Percentiles rank a stretch among this genome's conserved stretches.
These are phyloP conservation scores for Phalaenopsis hybrid DNA, from an alignment of 116 monocot genomes.

Conservation along the genomic window DNA sequence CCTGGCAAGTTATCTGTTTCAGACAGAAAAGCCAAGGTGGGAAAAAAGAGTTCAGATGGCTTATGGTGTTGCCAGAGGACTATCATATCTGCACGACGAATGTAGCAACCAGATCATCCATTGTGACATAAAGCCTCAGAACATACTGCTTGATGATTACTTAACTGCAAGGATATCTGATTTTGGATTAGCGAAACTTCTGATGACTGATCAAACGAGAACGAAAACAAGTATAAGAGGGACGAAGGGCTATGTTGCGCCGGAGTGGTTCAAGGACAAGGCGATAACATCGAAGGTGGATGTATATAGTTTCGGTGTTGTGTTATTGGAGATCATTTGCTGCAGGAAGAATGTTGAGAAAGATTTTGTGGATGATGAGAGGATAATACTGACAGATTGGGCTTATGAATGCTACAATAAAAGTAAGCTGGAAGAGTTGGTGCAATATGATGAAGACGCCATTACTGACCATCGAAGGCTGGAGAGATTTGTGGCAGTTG, in stretches of 20 bases:
- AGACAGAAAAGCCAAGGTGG: slow-evolving; percentile 16
- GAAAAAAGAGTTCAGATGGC: slow-evolving; percentile 18
- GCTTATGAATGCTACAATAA: slow-evolving; percentile 27
- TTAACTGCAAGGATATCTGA: slow-evolving; percentile 40
- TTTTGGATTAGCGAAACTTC: slow-evolving; percentile 58
- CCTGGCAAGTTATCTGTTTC: background rate
- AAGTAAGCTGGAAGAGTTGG: slow-evolving; percentile 20
- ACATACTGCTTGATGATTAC: slow-evolving; percentile 49
- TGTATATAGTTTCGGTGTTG: slow-evolving; percentile 59
- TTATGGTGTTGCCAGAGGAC: slow-evolving; percentile 25
- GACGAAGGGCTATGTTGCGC: slow-evolving; percentile 52
- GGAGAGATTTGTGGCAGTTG: slow-evolving; percentile 36
- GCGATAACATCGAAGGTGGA: slow-evolving; percentile 44
- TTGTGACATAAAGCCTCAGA: slow-evolving; percentile 60
- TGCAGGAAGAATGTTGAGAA: slow-evolving; percentile 38
- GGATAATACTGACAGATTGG: slow-evolving; percentile 19
- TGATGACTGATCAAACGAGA: slow-evolving; percentile 22
- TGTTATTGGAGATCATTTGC: slow-evolving; percentile 53
- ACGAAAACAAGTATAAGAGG: slow-evolving; percentile 36
- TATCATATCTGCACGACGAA: slow-evolving; percentile 51
- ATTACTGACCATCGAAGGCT: slow-evolving; percentile 10
- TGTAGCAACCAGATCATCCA: slow-evolving; percentile 42
- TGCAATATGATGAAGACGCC: slow-evolving; percentile 26
- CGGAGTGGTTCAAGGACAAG: slow-evolving; percentile 45
- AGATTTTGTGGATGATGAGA: slow-evolving; percentile 4